A percentile compares a stretch with the other conserved stretches of the same genome.
Evolutionary conservation across 345 rosid genomes (phyloP).

Genomic region (Citrus glauca): DNA sequence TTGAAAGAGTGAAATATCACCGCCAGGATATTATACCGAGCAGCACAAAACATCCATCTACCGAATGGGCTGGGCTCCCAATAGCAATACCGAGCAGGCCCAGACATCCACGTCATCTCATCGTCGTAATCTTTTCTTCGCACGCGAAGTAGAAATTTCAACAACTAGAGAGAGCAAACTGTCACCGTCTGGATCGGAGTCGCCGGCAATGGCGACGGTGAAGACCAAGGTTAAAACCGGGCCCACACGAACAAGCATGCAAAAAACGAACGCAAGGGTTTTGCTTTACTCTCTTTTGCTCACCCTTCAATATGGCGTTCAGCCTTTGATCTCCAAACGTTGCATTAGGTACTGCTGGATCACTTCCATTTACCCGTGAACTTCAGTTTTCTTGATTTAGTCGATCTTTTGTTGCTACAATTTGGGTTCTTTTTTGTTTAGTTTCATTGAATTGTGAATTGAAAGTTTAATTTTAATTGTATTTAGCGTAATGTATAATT

Average conservation of each 20-base stretch:
- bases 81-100: too few relatives aligned
- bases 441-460: background rate
- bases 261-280: constrained; percentile 39
- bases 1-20: too few relatives aligned
- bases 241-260: constrained; percentile 5
- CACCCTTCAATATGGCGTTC: constrained; percentile 86
- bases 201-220: constrained; percentile 38
- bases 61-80: too few relatives aligned
- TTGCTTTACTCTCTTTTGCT: constrained; percentile 72
- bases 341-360: constrained; percentile 48
- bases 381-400: background rate
- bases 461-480: background rate
- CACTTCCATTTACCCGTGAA: background rate
- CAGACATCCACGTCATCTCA: background rate
- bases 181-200: background rate
- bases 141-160: background rate
- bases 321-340: constrained; percentile 92
- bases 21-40: too few relatives aligned
- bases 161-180: background rate
- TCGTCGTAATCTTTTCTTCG: background rate
- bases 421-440: background rate
- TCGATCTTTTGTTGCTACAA: background rate
- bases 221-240: constrained; percentile 13
- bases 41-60: too few relatives aligned
- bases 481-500: too few relatives aligned